These are phyloP conservation scores for Xylaria nigripes DNA, from an alignment of 495 filamentous ascomycete genomes.

Conservation along the genomic window DNA sequence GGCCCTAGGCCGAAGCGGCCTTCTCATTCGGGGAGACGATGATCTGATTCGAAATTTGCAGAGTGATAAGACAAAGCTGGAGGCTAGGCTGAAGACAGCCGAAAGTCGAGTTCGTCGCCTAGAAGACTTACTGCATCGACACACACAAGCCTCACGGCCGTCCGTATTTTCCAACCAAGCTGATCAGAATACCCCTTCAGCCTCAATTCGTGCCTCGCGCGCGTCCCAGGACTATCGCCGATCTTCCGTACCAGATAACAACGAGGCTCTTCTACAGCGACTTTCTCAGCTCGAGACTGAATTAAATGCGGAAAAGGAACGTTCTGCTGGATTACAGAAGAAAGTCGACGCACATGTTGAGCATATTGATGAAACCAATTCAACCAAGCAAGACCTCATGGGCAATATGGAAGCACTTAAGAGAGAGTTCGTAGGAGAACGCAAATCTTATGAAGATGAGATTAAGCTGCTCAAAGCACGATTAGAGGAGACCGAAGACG, in stretches of 20 bases:
- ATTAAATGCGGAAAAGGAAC: slow-evolving; percentile 49
- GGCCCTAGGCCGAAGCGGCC: slow-evolving; percentile 64
- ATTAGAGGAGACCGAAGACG: slow-evolving; percentile 82
- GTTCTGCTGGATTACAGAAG: slow-evolving; percentile 46
- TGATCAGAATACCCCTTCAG: slow-evolving; percentile 35
- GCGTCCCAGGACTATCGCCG: slow-evolving; percentile 28
- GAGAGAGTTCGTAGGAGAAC: slow-evolving; percentile 77
- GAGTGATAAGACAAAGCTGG: slow-evolving; percentile 69
- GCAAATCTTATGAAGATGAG: slow-evolving; percentile 70
- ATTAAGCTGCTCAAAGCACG: slow-evolving; percentile 63
- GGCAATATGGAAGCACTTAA: slow-evolving; percentile 89
- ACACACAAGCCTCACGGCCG: slow-evolving; percentile 64
- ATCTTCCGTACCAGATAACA: slow-evolving; percentile 28
- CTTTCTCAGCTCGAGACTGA: slow-evolving; percentile 78
- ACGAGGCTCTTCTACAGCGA: slow-evolving; percentile 40
- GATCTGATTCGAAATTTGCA: slow-evolving; percentile 60
- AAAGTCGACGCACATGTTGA: slow-evolving; percentile 51
- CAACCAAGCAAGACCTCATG: slow-evolving; percentile 89
- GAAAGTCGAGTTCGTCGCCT: slow-evolving; percentile 87
- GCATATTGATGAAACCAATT: slow-evolving; percentile 69
- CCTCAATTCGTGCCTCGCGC: slow-evolving; percentile 32
- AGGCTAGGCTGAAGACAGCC: slow-evolving; percentile 75
- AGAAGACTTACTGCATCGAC: slow-evolving; percentile 87
- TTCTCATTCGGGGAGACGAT: slow-evolving; percentile 74
- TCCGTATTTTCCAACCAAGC: slow-evolving; percentile 50